Base-by-base conservation (phyloP, 208 protist species). In the Spongospora subterranea region DNA sequence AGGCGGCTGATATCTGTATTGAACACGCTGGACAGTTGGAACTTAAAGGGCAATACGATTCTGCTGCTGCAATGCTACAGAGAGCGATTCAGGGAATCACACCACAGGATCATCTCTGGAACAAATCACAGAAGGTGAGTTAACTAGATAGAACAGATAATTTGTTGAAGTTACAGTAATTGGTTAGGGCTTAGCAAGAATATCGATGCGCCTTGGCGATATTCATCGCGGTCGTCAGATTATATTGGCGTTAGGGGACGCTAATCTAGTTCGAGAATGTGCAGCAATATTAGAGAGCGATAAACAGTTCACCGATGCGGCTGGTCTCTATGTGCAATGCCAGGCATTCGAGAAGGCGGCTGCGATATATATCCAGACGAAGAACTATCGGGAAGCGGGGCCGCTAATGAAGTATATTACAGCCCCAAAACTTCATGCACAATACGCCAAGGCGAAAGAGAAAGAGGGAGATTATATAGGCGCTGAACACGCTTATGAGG, bases 1-100 rank as follows among this genome's bases (percentile, higher is more conserved):
- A 96, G 93, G 92, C 98, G 39, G 97, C 97, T 1, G 71, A 95
- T 53, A 95, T 99, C 54, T 98, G 96, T 0, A 94, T 94, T 88
- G 96, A 99, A 91, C 98, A 97, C 89, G 98, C 97, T 0, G 94
- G 97, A 92, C 97, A 98, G 93, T 94, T 98, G 45, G 97, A 99
- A 95, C 97, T 98, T 90, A 96, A 97, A 40, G 97, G 97, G 29
- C 97, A 98, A 92, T 97, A 94, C 71, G 90, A 93, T 38, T 0
- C 0, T 0, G 93, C 93, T 39, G 45, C 88, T 1, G 13, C 71
- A n/a, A 45, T 90, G 88, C 93, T 90, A 89, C 20, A 91, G 82
- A 1, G 60, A 0, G 92, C 82, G 17, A 45, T 46, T 39, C 38
- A 41, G 38, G 50, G 0, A 35, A 64, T 88, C 13, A 60, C 6